Evolutionary conservation across 352 stramenopile species (phyloP).

Genomic region (Pythium brassicae): DNA sequence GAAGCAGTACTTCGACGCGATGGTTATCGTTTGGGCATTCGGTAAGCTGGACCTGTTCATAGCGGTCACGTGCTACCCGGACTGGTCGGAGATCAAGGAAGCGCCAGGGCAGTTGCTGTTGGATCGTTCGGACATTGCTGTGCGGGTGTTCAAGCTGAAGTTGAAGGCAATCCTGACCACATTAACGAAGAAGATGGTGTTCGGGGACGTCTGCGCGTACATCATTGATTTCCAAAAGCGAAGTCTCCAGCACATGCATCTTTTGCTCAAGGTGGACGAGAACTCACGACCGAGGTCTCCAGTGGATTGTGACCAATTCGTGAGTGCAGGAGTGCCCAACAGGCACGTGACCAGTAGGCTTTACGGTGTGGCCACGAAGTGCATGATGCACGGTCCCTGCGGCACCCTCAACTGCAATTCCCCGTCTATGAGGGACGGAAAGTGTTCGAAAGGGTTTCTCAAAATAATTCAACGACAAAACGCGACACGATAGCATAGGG

Average conservation of each 20-base stretch:
- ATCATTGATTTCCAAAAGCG: not conserved
- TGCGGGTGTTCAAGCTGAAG: not conserved
- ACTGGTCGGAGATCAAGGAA: no score
- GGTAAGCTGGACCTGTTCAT: no score
- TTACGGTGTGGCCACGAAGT: slow-evolving; percentile 4
- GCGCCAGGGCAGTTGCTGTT: no score
- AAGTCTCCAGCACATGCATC: not conserved
- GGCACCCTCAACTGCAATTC: not conserved
- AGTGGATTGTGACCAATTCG: slow-evolving; percentile 4
- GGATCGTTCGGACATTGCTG: not conserved
- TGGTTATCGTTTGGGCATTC: no score
- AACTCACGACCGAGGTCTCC: not conserved
- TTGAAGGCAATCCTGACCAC: no score
- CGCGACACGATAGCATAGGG: slow-evolving; percentile 2
- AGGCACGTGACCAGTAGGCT: not conserved
- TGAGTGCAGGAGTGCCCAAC: slow-evolving; percentile 11
- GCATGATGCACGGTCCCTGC: slow-evolving; percentile 17
- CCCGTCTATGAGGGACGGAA: slow-evolving; percentile 17
- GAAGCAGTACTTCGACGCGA: no score
- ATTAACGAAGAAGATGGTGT: not conserved
- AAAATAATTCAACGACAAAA: slow-evolving; percentile 10
- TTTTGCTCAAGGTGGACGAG: slow-evolving; percentile 2
- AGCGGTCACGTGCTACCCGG: no score
- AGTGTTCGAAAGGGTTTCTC: slow-evolving; percentile 25
- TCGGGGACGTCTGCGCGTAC: not conserved